phyloP scores from a whole-genome alignment of 2,329 filamentous ascomycete genomes.

The Penicillium frequentans region DNA sequence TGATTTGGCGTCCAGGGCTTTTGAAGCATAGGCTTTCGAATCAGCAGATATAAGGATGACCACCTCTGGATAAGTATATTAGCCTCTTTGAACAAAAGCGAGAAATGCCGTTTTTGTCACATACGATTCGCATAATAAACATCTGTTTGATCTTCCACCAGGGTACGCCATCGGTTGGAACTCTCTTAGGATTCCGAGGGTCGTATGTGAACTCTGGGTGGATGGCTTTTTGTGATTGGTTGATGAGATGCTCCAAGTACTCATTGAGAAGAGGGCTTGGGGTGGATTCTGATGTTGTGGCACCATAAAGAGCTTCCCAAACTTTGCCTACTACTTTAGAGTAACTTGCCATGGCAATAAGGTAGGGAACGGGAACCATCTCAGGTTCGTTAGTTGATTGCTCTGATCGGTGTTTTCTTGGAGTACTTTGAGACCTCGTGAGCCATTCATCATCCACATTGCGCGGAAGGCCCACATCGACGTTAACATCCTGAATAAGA shows the following conservation, averaged over 20 bases:
- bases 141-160: conserved; percentile 23
- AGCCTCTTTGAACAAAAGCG: not conserved
- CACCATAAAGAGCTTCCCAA: conserved; percentile 23
- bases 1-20: not conserved
- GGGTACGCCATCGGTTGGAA: not conserved
- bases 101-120: not conserved
- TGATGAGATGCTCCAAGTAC: conserved; percentile 16
- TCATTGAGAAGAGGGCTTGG: conserved; percentile 15
- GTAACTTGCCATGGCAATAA: conserved; percentile 21
- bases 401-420: not conserved
- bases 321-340: conserved; percentile 22
- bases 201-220: conserved; percentile 14
- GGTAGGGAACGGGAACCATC: conserved; percentile 11
- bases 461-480: conserved; percentile 20
- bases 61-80: conserved; percentile 12
- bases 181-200: not conserved
- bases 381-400: not conserved
- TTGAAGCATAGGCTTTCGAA: conserved; percentile 10
- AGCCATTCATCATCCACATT: conserved; percentile 19
- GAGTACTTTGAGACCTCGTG: not conserved
- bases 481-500: conserved; percentile 26
- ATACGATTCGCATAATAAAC: conserved; percentile 24
- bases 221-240: conserved; percentile 17
- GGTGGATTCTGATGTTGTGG: conserved; percentile 9
- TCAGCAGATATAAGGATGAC: conserved; percentile 19